Evolutionary conservation across 2,329 filamentous ascomycete species (phyloP).

Genomic region (Diaporthe sp.): DNA sequence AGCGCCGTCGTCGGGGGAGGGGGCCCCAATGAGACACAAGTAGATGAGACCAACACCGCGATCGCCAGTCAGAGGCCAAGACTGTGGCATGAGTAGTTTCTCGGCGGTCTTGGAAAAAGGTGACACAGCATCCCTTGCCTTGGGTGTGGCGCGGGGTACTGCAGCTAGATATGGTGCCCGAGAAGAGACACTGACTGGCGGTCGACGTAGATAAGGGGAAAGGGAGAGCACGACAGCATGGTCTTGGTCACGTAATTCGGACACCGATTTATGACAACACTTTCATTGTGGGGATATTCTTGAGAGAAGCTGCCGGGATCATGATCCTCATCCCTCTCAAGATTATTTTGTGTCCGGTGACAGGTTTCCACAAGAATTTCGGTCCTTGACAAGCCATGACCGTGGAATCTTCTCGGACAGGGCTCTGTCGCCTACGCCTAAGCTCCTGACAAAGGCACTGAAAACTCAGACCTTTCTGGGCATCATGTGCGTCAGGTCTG

Average conservation of each 20-base stretch:
- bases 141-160: conserved; percentile 13
- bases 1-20: conserved; percentile 10
- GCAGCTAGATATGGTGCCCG: conserved; percentile 6
- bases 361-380: not conserved
- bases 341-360: not conserved
- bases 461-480: no score
- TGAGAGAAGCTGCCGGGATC: not conserved
- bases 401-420: not conserved
- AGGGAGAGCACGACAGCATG: not conserved
- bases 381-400: not conserved
- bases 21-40: conserved; percentile 3
- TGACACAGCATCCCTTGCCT: not conserved
- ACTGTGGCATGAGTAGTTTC: conserved; percentile 4
- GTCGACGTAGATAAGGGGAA: not conserved
- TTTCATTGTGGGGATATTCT: not conserved
- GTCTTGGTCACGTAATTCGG: conserved; percentile 17
- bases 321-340: not conserved
- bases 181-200: conserved; percentile 4
- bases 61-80: conserved; percentile 22
- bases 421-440: not conserved
- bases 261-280: not conserved
- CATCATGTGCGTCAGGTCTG: not conserved
- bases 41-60: not conserved
- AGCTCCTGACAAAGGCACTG: not conserved
- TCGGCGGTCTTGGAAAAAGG: conserved; percentile 17